Evolutionary conservation across 2,329 filamentous ascomycete species (phyloP).

Genomic region (Cordyceps javanica): DNA sequence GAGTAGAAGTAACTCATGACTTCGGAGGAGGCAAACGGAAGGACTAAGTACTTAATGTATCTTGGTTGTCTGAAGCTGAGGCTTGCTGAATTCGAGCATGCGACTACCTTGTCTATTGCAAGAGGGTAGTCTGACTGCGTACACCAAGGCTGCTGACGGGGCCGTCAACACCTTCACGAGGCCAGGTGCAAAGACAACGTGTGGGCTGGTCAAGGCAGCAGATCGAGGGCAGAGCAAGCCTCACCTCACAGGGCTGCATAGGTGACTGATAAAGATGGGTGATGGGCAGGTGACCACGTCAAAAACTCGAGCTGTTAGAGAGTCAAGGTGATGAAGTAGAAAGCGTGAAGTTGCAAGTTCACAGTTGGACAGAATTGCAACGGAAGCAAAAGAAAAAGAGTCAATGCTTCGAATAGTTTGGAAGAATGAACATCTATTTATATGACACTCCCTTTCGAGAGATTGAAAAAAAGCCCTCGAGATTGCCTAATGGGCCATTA

Average conservation of each 20-base stretch:
- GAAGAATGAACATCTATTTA: not conserved
- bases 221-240: not conserved
- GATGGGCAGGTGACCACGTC: conserved; percentile 8
- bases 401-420: too few relatives aligned
- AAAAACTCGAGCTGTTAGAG: not conserved
- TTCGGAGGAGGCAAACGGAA: not conserved
- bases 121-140: conserved; percentile 9
- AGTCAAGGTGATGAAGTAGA: not conserved
- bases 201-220: not conserved
- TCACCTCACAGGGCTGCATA: conserved; percentile 4
- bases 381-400: not conserved
- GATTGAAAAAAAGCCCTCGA: not conserved
- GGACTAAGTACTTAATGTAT: not conserved
- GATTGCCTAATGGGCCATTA: not conserved
- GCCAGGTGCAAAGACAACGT: not conserved
- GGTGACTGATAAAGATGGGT: conserved; percentile 1
- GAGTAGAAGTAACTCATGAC: not conserved
- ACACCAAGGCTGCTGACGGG: conserved; percentile 9
- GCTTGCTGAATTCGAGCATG: not conserved
- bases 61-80: not conserved
- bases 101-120: not conserved
- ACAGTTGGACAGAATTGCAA: not conserved
- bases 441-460: not conserved
- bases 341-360: not conserved
- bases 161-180: not conserved